Base-by-base conservation (phyloP, 176 grass and related monocot genomes). In the Guadua angustifolia region DNA sequence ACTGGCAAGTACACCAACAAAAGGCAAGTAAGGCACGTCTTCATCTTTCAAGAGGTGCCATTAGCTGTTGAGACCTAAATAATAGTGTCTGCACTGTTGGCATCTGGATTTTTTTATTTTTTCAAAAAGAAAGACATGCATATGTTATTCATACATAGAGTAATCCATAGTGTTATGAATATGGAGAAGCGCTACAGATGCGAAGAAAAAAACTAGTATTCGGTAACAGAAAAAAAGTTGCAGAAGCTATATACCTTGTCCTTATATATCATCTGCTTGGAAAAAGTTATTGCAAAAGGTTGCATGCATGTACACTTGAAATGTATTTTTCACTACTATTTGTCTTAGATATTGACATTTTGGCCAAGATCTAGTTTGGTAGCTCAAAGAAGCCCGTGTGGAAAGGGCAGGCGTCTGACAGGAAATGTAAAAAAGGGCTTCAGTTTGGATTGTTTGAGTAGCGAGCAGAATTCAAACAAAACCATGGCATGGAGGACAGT, bases 61-160 rank as follows among this genome's bases (percentile, higher is more conserved):
- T 68, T 39, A 82, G 39, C 13, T 81, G 18, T 36, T 74, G 81
- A 74, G 57, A 35, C n/a, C 18, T 51, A 71, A 64, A 43, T 66
- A 62, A 25, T 32, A 74, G 5, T 38, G 19, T 29, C 35, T 40
- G 25, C 44, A 42, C 53, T 9, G 43, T 49, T 76, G 62, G 50
- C 52, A 47, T 29, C 1, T 46, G 26, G 46, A 61, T 51, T 5
- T 51, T 15, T 51, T 16, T 50, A 61, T 52, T 9, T 17, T 17
- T 51, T 43, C 11, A 60, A 38, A 29, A 32, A 4, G 63, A 6
- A 3, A 12, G 7, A 5, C 13, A 60, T 52, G 40, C 63, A 7
- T 53, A 71, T 17, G 21, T 64, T 69, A 51, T 66, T 42, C 42
- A 49, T 24, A 22, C 22, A 73, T 75, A 75, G 9, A 24, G 40